phyloP scores from a whole-genome alignment of 306 rosid genomes.

The Fragaria nilgerrensis region DNA sequence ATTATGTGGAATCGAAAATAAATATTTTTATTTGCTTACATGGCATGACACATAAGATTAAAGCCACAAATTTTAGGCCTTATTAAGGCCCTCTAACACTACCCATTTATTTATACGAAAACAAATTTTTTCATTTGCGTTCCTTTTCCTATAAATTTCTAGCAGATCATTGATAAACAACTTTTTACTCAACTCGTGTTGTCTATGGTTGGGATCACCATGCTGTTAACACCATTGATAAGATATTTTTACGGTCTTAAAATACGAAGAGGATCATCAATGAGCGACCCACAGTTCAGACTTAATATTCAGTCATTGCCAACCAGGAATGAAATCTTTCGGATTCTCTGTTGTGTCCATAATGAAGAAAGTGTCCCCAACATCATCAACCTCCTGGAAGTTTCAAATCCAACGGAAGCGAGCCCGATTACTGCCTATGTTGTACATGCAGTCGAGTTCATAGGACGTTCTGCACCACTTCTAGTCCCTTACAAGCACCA shows the following conservation, averaged over 20 bases:
- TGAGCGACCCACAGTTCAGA: too few relatives aligned
- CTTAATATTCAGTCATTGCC: too few relatives aligned
- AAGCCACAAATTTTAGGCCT: too few relatives aligned
- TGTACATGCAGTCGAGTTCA: conserved; percentile 56
- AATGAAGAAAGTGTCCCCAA: conserved; percentile 46
- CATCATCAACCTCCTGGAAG: conserved; percentile 51
- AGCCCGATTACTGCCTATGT: conserved; percentile 37
- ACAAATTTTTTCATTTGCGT: not conserved
- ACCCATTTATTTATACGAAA: too few relatives aligned
- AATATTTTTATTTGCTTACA: too few relatives aligned
- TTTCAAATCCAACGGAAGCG: conserved; percentile 45
- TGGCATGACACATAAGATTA: too few relatives aligned
- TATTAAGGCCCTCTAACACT: too few relatives aligned
- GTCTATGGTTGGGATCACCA: not conserved
- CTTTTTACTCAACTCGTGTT: not conserved
- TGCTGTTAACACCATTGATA: not conserved
- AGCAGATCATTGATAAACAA: not conserved
- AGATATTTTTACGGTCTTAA: too few relatives aligned
- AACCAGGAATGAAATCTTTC: not conserved
- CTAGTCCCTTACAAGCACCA: conserved; percentile 43
- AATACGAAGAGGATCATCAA: too few relatives aligned
- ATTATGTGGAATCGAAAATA: too few relatives aligned
- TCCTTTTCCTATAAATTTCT: not conserved
- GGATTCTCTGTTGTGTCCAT: conserved; percentile 59
- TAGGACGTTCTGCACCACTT: conserved; percentile 46